Evolutionary conservation across 306 rosid species (phyloP).

Genomic region (Sicyos edulis): DNA sequence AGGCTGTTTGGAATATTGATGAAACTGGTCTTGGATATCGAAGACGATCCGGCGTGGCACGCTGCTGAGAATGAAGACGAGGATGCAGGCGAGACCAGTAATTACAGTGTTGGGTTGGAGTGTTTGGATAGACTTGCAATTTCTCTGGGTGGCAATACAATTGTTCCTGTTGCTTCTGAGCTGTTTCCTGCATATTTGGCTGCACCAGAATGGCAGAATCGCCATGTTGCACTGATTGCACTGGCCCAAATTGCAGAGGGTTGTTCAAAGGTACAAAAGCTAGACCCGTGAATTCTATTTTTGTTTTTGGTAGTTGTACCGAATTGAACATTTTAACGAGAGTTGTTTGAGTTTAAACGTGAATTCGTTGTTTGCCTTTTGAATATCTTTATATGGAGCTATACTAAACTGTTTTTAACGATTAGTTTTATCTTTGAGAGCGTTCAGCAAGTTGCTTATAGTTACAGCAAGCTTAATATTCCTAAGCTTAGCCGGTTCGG

Average conservation of each 20-base stretch:
- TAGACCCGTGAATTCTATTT: neutral
- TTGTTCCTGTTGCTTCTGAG: conserved; percentile 92
- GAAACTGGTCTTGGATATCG: conserved; percentile 76
- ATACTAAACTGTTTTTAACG: neutral
- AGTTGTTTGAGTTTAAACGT: neutral
- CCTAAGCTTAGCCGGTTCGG: too few species aligned
- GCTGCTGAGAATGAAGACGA: conserved; percentile 78
- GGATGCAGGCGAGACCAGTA: conserved; percentile 85
- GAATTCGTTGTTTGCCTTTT: neutral
- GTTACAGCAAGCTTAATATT: neutral
- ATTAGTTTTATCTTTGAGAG: neutral
- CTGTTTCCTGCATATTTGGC: conserved; percentile 78
- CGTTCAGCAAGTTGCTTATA: conserved; percentile 7
- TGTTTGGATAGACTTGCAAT: conserved; percentile 85
- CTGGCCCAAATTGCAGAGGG: conserved; percentile 96
- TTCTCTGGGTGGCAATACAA: conserved; percentile 91
- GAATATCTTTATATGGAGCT: neutral
- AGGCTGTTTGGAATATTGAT: conserved; percentile 73
- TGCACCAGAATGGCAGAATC: conserved; percentile 88
- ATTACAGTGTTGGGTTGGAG: conserved; percentile 92
- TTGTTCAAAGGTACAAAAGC: conserved; percentile 59
- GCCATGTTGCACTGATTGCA: conserved; percentile 80
- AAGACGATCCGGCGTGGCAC: conserved; percentile 88
- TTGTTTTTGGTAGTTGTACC: neutral
- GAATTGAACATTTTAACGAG: neutral